Evolutionary conservation across 768 basidiomycete species (phyloP), one percentile per base, ranked within the genome.

Genomic region (Amanita rubescens): DNA sequence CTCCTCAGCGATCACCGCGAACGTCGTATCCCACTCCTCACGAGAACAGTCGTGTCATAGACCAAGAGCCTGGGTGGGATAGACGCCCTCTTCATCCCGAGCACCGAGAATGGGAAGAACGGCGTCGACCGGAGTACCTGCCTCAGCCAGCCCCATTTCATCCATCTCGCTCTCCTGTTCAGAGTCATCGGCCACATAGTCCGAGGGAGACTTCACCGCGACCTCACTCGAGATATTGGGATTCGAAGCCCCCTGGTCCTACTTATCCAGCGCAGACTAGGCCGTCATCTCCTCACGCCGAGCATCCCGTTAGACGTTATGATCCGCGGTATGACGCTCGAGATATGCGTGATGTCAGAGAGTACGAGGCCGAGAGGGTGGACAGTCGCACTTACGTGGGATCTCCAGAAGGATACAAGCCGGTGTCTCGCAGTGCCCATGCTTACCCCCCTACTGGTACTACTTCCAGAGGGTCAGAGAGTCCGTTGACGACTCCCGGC

Each of bases 151-250:
- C 66, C 15, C 47, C 64, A 1, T 71, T 73, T 61, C 74, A 77
- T 55, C 69, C 73, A 12, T 65, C 72, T 20, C 70, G 72, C 34
- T 75, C 77, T 3, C 77, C 70, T 17, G 62, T 54, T n/a, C 58
- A 70, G 33, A 61, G 65, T 19, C 67, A 71, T 55, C 67, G 71
- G 11, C 62, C 65, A 0, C 70, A 71, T 24, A 84, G 79, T 54
- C 82, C 85, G 25, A 74, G 79, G 49, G 78, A 82, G 42, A 74
- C 77, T 0, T 87, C 86, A 1, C 85, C 86, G 3, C 77, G 84
- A 19, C 74, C 75, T 1, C 78, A 77, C 30, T 60, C 70, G 3
- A 62, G 75, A 6, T 80, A 81, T 60, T 87, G 84, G 85, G 86
- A 87, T 14, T 67, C 76, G 30, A 84, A 82, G 62, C 80, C 78